Evolutionary conservation across 352 stramenopile species (phyloP).

Genomic region (Discostella stelligera): DNA sequence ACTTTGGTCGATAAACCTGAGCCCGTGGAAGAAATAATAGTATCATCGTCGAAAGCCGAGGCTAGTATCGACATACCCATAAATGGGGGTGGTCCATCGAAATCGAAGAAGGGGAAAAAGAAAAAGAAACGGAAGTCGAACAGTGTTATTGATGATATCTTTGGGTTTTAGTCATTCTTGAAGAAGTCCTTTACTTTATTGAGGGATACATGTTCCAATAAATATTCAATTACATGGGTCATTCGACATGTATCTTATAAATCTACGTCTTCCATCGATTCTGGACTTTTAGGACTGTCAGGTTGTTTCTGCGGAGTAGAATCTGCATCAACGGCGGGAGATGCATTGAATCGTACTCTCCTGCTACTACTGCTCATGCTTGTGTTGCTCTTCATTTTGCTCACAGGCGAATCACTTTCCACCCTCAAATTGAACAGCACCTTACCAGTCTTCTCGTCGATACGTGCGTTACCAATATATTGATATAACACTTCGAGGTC

Average conservation of each 20-base stretch:
- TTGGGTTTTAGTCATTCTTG: background rate
- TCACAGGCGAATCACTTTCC: conserved; percentile 42
- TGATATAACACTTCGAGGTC: conserved; percentile 34
- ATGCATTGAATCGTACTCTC: background rate
- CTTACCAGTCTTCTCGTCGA: conserved; percentile 40
- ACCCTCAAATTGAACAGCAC: conserved; percentile 46
- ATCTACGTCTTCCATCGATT: conserved; percentile 8
- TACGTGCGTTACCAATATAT: conserved; percentile 44
- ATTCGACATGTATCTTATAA: conserved; percentile 7
- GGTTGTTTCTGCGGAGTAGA: background rate
- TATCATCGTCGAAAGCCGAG: background rate
- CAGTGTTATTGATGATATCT: conserved; percentile 16
- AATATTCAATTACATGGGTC: background rate
- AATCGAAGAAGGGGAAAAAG: conserved; percentile 1
- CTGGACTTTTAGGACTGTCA: conserved; percentile 7
- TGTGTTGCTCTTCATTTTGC: conserved; percentile 44
- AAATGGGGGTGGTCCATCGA: background rate
- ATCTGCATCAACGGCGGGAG: background rate
- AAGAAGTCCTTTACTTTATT: background rate
- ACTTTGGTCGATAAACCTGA: background rate
- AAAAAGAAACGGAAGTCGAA: conserved; percentile 16
- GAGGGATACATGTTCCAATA: background rate
- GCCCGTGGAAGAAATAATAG: background rate
- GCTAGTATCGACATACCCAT: background rate
- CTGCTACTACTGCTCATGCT: background rate